These are phyloP conservation scores for Discostella stelligeroides DNA, from an alignment of 108 stramenopile species.

Conservation along the genomic window DNA sequence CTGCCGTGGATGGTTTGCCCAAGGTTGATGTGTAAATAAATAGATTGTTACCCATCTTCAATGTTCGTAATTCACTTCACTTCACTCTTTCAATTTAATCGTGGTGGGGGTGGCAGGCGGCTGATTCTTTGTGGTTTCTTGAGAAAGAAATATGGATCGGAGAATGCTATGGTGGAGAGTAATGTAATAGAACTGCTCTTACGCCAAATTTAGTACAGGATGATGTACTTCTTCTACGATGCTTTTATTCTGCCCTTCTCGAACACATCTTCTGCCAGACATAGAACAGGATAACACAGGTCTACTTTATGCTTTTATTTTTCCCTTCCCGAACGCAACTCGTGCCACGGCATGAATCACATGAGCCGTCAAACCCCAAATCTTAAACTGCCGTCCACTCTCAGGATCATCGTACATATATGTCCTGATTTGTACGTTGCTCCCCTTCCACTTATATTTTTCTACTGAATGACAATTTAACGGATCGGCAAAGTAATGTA, in stretches of 20 bases:
- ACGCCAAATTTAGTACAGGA: not conserved
- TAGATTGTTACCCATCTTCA: too few species aligned
- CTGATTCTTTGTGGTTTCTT: too few species aligned
- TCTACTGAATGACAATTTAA: constrained; percentile 23
- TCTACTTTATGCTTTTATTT: not conserved
- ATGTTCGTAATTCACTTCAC: too few species aligned
- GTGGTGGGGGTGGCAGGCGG: too few species aligned
- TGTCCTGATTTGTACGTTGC: constrained; percentile 57
- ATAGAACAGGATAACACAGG: not conserved
- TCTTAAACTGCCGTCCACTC: constrained; percentile 37
- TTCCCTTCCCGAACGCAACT: constrained; percentile 19
- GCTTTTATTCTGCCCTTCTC: not conserved
- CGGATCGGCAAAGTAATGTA: constrained; percentile 48
- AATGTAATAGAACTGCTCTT: too few species aligned
- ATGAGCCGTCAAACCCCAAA: constrained; percentile 78
- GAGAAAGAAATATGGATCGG: not conserved
- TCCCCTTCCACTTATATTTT: constrained; percentile 40
- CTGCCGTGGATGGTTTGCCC: constrained; percentile 81
- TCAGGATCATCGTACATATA: constrained; percentile 43
- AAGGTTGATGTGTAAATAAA: constrained; percentile 55
- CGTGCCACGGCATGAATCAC: constrained; percentile 58
- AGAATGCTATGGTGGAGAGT: too few species aligned
- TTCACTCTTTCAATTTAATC: too few species aligned
- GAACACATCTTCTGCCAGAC: constrained; percentile 49
- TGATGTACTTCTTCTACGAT: not conserved